Evolutionary conservation across 2,329 filamentous ascomycete genomes (phyloP), one percentile per base, ranked within the genome.

Genomic region (Chaetothyriales sp.): DNA sequence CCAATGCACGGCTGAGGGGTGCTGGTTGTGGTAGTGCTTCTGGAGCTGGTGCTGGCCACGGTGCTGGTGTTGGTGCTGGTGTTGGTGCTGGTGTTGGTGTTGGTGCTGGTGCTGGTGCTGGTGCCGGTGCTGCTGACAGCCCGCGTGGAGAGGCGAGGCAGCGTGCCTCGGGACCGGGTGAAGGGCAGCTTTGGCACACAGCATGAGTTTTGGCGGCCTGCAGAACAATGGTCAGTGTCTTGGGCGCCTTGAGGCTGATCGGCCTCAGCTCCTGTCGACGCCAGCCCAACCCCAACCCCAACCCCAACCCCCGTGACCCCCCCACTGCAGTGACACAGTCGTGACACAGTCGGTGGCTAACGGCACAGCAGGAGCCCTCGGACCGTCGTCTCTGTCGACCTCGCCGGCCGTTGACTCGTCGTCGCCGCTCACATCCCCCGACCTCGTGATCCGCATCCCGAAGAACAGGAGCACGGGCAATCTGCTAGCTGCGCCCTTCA

Each of bases 391-490:
- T 15, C 19, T 46, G 13, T 46, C 44, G 44, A 5, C 44, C 3
- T 15, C 18, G n/a, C n/a, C 13, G 3, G 46, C 20, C 10, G 22
- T 28, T 20, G 46, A 29, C 18, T 2, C 29, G 2, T 50, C 51
- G 3, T 48, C 48, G 6, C n/a, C 44, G 18, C 22, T 22, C 10
- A 10, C 33, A 5, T 13, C 37, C 5, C 33, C 52, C 5, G 33
- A 47, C 19, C 53, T 58, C 28, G 18, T 53, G 13, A 37, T 60
- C 8, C 54, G 49, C 22, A 61, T 76, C 49, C 67, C 68, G 29
- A 75, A 74, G 67, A 73, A 70, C 61, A 69, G 70, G 63, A 73
- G 71, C 63, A 71, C 70, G 50, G 70, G 70, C 51, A 76, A 70
- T 57, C 67, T 77, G 59, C 68, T 71, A 40, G 58, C 65, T 44